Conservation (phyloP, 148 eudicot species). For the Vaccinium corymbosum region DNA sequence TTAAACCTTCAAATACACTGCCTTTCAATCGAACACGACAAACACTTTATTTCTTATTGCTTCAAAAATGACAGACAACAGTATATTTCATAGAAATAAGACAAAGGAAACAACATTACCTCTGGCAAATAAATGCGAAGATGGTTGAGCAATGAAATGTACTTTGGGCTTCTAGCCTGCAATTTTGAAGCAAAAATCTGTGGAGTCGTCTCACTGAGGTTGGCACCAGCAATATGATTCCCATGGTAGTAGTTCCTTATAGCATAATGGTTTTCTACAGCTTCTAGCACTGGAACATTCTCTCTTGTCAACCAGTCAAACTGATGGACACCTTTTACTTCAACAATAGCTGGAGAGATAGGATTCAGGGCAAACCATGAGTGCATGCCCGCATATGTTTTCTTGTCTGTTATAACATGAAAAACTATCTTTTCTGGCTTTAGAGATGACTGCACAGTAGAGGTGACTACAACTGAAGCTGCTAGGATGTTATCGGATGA, state of each 20-base stretch:
- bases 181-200: slow-evolving; percentile 85
- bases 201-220: slow-evolving; percentile 85
- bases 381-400: slow-evolving; percentile 99
- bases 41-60: background rate
- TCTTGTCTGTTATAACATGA: slow-evolving; percentile 96
- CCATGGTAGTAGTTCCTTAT: slow-evolving; percentile 91
- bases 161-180: slow-evolving; percentile 98
- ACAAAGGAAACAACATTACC: slow-evolving; percentile 41
- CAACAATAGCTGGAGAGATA: slow-evolving; percentile 79
- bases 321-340: slow-evolving; percentile 97
- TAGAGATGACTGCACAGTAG: slow-evolving; percentile 69
- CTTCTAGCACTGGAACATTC: slow-evolving; percentile 97
- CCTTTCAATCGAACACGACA: background rate
- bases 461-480: slow-evolving; percentile 92
- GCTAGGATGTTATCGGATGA: slow-evolving; percentile 92
- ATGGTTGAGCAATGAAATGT: slow-evolving; percentile 95
- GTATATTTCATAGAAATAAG: slow-evolving; percentile 5
- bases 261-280: slow-evolving; percentile 85
- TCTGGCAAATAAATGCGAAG: slow-evolving; percentile 96
- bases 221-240: slow-evolving; percentile 84
- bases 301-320: slow-evolving; percentile 99
- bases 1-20: background rate
- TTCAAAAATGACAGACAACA: background rate
- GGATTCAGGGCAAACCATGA: slow-evolving; percentile 97
- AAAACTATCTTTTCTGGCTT: slow-evolving; percentile 83